Percentiles rank a stretch among this genome's conserved stretches.
Evolutionary conservation across 169 alveolate species (phyloP).

Genomic region (Babesia ovis): DNA sequence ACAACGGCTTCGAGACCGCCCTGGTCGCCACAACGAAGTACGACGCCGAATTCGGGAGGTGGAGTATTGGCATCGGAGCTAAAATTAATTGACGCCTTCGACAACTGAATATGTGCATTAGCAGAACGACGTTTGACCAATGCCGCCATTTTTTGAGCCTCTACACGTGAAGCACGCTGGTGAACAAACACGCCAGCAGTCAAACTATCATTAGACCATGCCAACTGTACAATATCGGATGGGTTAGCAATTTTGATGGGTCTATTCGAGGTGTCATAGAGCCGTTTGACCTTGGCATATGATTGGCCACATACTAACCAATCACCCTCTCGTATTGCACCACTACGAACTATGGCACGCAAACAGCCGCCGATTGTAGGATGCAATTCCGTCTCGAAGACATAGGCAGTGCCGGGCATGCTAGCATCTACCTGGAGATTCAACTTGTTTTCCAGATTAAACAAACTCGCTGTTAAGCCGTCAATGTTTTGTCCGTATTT

Average conservation of each 20-base stretch:
- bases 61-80: background rate
- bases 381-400: slow-evolving; percentile 71
- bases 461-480: slow-evolving; percentile 71
- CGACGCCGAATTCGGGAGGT: slow-evolving; percentile 68
- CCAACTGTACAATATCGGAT: slow-evolving; percentile 69
- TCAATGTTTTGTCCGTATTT: slow-evolving; percentile 78
- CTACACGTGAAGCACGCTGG: slow-evolving; percentile 16
- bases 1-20: slow-evolving; percentile 88
- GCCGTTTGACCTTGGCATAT: slow-evolving; percentile 56
- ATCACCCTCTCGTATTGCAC: slow-evolving; percentile 53
- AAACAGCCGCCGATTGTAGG: slow-evolving; percentile 68
- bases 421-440: slow-evolving; percentile 71
- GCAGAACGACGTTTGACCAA: slow-evolving; percentile 14
- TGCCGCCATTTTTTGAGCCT: slow-evolving; percentile 34
- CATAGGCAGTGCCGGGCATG: slow-evolving; percentile 67
- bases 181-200: slow-evolving; percentile 37
- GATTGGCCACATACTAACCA: slow-evolving; percentile 53
- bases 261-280: slow-evolving; percentile 45
- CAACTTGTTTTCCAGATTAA: slow-evolving; percentile 72
- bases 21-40: slow-evolving; percentile 84
- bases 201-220: slow-evolving; percentile 21
- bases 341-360: slow-evolving; percentile 70
- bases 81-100: background rate
- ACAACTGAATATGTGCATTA: background rate
- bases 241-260: slow-evolving; percentile 69